Conservation (phyloP, 768 basidiomycete genomes). For the Suillus luteus region DNA sequence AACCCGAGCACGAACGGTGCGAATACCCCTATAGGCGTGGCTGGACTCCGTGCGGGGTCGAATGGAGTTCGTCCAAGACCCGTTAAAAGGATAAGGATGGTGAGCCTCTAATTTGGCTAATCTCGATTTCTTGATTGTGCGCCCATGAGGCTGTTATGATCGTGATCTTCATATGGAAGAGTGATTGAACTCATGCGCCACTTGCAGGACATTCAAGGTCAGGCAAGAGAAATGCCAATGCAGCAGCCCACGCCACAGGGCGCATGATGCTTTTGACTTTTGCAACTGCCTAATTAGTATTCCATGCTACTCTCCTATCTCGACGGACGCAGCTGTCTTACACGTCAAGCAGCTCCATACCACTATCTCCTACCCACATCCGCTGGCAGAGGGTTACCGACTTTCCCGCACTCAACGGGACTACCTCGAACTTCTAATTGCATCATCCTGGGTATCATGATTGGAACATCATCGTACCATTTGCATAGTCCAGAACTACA, state of each 20-base stretch:
- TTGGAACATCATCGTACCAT: conserved; percentile 4
- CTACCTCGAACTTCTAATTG: neutral
- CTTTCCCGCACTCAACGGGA: neutral
- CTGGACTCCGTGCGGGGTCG: conserved; percentile 60
- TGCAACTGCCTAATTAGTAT: neutral
- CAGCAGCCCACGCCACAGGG: conserved; percentile 79
- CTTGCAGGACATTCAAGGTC: conserved; percentile 62
- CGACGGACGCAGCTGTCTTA: neutral
- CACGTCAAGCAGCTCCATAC: neutral
- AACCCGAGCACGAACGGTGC: conserved; percentile 29
- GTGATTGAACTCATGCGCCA: conserved; percentile 8
- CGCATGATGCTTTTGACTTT: conserved; percentile 36
- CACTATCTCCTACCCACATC: neutral
- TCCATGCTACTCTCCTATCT: conserved; percentile 2
- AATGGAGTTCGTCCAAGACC: conserved; percentile 64
- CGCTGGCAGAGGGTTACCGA: neutral
- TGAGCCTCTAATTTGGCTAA: conserved; percentile 36
- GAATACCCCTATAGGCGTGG: conserved; percentile 31
- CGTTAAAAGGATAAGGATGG: conserved; percentile 76
- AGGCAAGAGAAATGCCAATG: conserved; percentile 59
- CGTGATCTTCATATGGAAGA: conserved; percentile 2
- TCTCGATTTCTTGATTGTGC: conserved; percentile 2
- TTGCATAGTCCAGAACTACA: conserved; percentile 7
- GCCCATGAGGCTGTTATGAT: neutral
- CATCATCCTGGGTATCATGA: conserved; percentile 6